Evolutionary conservation across 768 basidiomycete genomes (phyloP), one percentile per base, ranked within the genome.

Genomic region (Tylopilus balloui): DNA sequence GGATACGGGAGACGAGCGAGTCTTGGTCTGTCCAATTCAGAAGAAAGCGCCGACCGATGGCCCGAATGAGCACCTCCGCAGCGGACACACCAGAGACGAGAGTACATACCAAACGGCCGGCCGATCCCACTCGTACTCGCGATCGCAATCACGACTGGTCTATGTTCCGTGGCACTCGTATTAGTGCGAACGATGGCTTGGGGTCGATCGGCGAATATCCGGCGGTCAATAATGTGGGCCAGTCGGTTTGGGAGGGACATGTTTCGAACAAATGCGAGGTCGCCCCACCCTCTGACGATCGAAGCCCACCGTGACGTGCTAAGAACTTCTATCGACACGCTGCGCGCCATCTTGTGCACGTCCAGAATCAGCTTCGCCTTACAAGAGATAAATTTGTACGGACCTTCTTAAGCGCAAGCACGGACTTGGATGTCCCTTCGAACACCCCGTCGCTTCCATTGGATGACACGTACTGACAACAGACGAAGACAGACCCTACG

Each of bases 51-150:
- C 1, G 5, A 5, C 12, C n/a, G n/a, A 10, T 34, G n/a, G 3
- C 32, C n/a, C 6, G 2, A 8, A 15, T 31, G 14, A 31, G n/a
- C 31, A 15, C 4, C 17, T n/a, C 32, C 32, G n/a, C 10, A 34
- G n/a, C n/a, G 32, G 32, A 7, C 15, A 37, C 25, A 39, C 13
- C 14, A 11, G n/a, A 24, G 7, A 8, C 15, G 14, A 27, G 9
- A 27, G 9, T 20, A 44, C 58, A 0, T 41, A 62, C 60, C 61
- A 28, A 60, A 62, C 23, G 28, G 37, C 10, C 6, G 21, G n/a
- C n/a, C n/a, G n/a, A n/a, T n/a, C n/a, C 37, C 47, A 12, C 3
- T 38, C 1, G 29, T 8, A 21, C 40, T 25, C 3, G 45, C 42
- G 9, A 50, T 28, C 28, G 36, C 19, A 14, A 59, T 20, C 39